These are phyloP conservation scores for Trichosanthes truncata DNA, from an alignment of 306 rosid species.

Conservation along the genomic window DNA sequence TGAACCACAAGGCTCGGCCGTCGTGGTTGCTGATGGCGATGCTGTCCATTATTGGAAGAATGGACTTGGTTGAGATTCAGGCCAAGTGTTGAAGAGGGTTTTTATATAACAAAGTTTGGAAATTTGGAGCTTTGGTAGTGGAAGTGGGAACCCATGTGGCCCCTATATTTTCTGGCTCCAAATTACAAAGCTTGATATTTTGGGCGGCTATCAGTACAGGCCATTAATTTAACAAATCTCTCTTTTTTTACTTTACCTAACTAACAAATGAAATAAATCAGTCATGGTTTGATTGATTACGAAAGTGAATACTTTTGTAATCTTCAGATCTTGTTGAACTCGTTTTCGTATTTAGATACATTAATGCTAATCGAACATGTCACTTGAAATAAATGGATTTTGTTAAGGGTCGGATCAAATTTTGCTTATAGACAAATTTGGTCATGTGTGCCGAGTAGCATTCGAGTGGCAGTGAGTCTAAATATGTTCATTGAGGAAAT, in stretches of 20 bases:
- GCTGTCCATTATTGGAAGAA: neutral
- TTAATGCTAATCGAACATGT: too few species aligned
- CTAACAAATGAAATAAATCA: neutral
- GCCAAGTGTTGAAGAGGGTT: neutral
- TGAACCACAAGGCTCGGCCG: constrained; percentile 4
- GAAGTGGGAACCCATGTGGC: neutral
- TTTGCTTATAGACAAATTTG: too few species aligned
- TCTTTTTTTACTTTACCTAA: neutral
- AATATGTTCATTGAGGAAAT: neutral
- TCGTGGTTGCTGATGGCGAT: neutral
- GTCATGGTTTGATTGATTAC: too few species aligned
- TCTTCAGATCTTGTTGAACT: too few species aligned
- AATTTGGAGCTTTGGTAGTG: neutral
- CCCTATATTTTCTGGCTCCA: neutral
- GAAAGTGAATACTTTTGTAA: too few species aligned
- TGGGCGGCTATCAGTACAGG: neutral
- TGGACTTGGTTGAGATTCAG: neutral
- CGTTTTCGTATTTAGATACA: too few species aligned
- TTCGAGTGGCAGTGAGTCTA: too few species aligned
- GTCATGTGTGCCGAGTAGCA: too few species aligned
- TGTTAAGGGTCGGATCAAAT: too few species aligned
- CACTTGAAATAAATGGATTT: too few species aligned
- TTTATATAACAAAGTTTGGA: neutral
- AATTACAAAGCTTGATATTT: neutral
- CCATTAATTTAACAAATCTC: neutral